Evolutionary conservation across 225 moss, liverwort and hornwort genomes (phyloP).

Genomic region (Marchantia paleacea): DNA sequence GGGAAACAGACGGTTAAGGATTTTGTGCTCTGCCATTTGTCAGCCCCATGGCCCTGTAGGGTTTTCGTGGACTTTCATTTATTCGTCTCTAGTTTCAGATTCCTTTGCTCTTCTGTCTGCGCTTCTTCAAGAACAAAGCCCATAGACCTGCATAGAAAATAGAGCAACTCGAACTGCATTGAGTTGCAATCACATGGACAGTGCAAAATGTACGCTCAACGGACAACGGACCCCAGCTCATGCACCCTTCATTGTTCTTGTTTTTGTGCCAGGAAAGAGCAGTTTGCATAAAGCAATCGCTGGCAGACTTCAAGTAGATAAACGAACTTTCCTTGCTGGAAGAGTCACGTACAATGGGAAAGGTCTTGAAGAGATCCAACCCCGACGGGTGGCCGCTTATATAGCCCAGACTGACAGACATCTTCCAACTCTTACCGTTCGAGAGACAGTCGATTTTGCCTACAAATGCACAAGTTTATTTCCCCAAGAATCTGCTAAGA

Average conservation of each 20-base stretch:
- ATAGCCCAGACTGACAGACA: constrained; percentile 82
- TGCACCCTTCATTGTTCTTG: background rate
- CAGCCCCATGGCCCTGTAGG: no score
- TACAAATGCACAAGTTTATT: constrained; percentile 63
- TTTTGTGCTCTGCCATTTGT: no score
- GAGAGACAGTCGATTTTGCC: constrained; percentile 76
- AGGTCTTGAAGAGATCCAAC: constrained; percentile 56
- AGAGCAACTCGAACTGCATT: no score
- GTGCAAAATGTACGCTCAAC: background rate
- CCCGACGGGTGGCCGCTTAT: constrained; percentile 62
- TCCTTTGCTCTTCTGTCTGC: no score
- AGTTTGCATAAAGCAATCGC: constrained; percentile 78
- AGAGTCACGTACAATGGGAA: constrained; percentile 67
- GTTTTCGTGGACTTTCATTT: no score
- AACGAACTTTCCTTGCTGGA: constrained; percentile 46
- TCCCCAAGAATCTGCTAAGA: constrained; percentile 20
- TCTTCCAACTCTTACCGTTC: constrained; percentile 62
- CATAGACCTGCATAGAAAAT: no score
- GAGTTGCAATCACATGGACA: no score
- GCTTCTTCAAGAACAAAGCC: no score
- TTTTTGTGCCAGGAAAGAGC: constrained; percentile 54
- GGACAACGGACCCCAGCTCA: background rate
- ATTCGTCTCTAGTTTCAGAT: no score
- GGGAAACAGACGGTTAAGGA: no score
- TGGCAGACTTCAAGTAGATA: constrained; percentile 54